Evolutionary conservation across 2,329 filamentous ascomycete genomes (phyloP).

Genomic region (Venturia carpophila): DNA sequence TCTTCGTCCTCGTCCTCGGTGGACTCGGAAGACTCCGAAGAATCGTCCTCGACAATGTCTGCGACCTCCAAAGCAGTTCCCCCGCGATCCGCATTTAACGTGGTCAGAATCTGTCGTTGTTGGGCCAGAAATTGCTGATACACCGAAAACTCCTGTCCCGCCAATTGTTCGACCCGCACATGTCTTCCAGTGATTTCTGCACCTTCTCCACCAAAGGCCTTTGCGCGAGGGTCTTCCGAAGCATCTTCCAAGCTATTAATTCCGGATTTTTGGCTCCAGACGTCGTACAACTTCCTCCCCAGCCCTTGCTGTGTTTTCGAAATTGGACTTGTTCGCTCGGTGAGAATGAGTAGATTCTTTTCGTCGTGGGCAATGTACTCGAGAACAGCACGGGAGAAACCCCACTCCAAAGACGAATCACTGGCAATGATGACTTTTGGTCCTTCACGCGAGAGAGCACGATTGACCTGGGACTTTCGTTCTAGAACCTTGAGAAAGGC

Average conservation of each 20-base stretch:
- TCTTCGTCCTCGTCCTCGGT: slow-evolving; percentile 80
- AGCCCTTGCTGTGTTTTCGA: slow-evolving; percentile 44
- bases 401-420: slow-evolving; percentile 87
- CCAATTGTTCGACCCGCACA: slow-evolving; percentile 53
- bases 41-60: slow-evolving; percentile 74
- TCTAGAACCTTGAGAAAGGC: slow-evolving; percentile 77
- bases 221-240: slow-evolving; percentile 45
- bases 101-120: slow-evolving; percentile 78
- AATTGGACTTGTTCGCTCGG: slow-evolving; percentile 56
- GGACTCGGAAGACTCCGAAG: slow-evolving; percentile 60
- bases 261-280: slow-evolving; percentile 30
- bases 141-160: slow-evolving; percentile 65
- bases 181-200: slow-evolving; percentile 27
- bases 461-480: slow-evolving; percentile 69
- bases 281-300: slow-evolving; percentile 67
- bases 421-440: slow-evolving; percentile 81
- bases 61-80: slow-evolving; percentile 60
- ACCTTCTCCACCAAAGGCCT: slow-evolving; percentile 59
- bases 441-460: slow-evolving; percentile 48
- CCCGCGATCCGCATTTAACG: slow-evolving; percentile 59
- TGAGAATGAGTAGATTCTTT: slow-evolving; percentile 79
- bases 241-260: slow-evolving; percentile 45
- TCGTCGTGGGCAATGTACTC: slow-evolving; percentile 65
- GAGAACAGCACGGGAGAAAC: slow-evolving; percentile 78
- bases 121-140: slow-evolving; percentile 93